phyloP scores from a whole-genome alignment of 2,329 filamentous ascomycete species.

The Diaporthe nobilis region DNA sequence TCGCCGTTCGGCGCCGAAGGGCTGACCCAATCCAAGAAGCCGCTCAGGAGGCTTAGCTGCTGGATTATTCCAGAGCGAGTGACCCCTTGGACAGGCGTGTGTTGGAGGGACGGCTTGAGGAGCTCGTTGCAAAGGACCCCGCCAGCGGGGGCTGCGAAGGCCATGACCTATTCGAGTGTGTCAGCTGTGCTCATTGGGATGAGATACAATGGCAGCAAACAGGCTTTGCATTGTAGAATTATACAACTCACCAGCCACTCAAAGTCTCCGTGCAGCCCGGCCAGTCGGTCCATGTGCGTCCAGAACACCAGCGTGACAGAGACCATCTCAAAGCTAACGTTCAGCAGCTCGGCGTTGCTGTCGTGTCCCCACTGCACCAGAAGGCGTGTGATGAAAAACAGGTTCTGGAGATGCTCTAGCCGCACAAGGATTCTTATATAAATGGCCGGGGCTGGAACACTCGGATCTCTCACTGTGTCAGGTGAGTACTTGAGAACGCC shows the following conservation, averaged over 20 bases:
- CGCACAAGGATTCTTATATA: constrained; percentile 62
- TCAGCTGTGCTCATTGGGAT: too few relatives aligned
- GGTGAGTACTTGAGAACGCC: constrained; percentile 56
- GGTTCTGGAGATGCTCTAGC: constrained; percentile 68
- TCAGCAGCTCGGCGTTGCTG: constrained; percentile 57
- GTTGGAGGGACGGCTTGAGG: constrained; percentile 57
- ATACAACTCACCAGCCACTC: constrained; percentile 65
- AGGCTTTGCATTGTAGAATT: too few relatives aligned
- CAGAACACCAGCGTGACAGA: constrained; percentile 61
- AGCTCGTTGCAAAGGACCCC: constrained; percentile 67
- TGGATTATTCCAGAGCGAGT: constrained; percentile 65
- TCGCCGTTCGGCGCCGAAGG: constrained; percentile 63
- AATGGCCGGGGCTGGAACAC: constrained; percentile 49
- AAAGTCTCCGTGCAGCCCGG: constrained; percentile 57
- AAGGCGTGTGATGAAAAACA: constrained; percentile 71
- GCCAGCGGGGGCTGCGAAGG: constrained; percentile 63
- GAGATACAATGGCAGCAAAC: too few relatives aligned
- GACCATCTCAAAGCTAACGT: constrained; percentile 63
- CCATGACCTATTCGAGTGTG: constrained; percentile 56
- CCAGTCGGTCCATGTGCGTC: constrained; percentile 64
- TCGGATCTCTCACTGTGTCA: constrained; percentile 53
- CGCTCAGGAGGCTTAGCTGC: constrained; percentile 65
- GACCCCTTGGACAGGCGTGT: constrained; percentile 51
- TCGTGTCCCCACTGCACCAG: constrained; percentile 60
- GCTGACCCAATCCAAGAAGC: constrained; percentile 65